A percentile compares a stretch with the other conserved stretches of the same genome.
Conservation (phyloP, 78 protist species). For the Capsaspora owczarzaki region DNA sequence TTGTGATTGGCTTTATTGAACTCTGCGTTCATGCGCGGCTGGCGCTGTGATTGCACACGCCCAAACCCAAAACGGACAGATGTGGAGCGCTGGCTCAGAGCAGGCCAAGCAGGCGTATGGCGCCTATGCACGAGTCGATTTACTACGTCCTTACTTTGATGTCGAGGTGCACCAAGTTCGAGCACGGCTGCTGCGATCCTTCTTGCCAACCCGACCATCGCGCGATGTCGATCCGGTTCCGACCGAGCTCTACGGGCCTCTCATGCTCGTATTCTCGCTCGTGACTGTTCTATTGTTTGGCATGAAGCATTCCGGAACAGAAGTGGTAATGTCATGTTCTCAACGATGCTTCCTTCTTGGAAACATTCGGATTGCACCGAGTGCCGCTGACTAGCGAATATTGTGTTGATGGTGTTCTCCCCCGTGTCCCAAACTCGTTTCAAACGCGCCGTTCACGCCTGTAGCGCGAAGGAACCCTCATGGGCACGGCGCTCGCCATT, state of each 20-base stretch:
- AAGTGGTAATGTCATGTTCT: neutral
- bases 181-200: neutral
- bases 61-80: neutral
- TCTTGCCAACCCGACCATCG: neutral
- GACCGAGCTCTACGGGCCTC: slow-evolving; percentile 4
- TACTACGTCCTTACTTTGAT: slow-evolving; percentile 5
- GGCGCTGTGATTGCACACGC: neutral
- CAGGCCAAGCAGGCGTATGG: neutral
- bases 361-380: too few relatives aligned
- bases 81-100: neutral
- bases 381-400: too few relatives aligned
- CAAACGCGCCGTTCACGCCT: too few relatives aligned
- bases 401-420: too few relatives aligned
- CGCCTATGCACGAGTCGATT: neutral
- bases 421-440: too few relatives aligned
- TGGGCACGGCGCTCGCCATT: neutral
- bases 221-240: neutral
- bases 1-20: neutral
- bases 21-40: neutral
- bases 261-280: slow-evolving; percentile 5
- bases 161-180: neutral
- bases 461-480: neutral
- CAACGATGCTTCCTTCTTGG: neutral
- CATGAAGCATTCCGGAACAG: neutral
- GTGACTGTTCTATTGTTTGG: neutral